Conservation (phyloP, 2,329 filamentous ascomycete genomes). For the Talaromyces sp. region DNA sequence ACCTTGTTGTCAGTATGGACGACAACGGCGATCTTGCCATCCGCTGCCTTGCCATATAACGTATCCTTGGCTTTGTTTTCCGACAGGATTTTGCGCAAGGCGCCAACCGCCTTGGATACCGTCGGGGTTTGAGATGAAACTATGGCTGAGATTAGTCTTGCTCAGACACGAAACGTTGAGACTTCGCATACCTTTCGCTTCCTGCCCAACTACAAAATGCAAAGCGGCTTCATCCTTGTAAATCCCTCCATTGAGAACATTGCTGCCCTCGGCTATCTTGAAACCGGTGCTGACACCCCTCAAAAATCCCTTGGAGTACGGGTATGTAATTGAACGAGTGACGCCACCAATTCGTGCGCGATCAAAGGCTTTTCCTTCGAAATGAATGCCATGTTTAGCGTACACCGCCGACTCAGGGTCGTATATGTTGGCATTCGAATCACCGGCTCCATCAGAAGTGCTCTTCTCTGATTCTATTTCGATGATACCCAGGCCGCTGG, state of each 20-base stretch:
- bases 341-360: slow-evolving; percentile 56
- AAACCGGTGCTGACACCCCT: slow-evolving; percentile 60
- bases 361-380: slow-evolving; percentile 55
- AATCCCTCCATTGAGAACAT: slow-evolving; percentile 50
- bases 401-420: slow-evolving; percentile 21
- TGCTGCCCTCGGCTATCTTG: slow-evolving; percentile 49
- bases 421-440: slow-evolving; percentile 53
- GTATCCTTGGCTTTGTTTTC: slow-evolving; percentile 37
- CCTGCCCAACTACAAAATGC: slow-evolving; percentile 48
- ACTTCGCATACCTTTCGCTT: slow-evolving; percentile 26
- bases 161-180: neutral
- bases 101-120: slow-evolving; percentile 29
- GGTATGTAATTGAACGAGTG: slow-evolving; percentile 58
- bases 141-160: neutral
- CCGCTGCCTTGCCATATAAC: slow-evolving; percentile 38
- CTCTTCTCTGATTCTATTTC: slow-evolving; percentile 58
- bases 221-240: slow-evolving; percentile 54
- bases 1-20: slow-evolving; percentile 38
- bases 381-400: slow-evolving; percentile 47
- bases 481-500: slow-evolving; percentile 59
- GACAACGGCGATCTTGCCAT: slow-evolving; percentile 40
- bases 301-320: slow-evolving; percentile 48
- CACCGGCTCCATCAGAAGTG: slow-evolving; percentile 51
- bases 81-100: slow-evolving; percentile 37
- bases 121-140: slow-evolving; percentile 25